Conservation (phyloP, 345 rosid genomes). For the Citrus australasica region DNA sequence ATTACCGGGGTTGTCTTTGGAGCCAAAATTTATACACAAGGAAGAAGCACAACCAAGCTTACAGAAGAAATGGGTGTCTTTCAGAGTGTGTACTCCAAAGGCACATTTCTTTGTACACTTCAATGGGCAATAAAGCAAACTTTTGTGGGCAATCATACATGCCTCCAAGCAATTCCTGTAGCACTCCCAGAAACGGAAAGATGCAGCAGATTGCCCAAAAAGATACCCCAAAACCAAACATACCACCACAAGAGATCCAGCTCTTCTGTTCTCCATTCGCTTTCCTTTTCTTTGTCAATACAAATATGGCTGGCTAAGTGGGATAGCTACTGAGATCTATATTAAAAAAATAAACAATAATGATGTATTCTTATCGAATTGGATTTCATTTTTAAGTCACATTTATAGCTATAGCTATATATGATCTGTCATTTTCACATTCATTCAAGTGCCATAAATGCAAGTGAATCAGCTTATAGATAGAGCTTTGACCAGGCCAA, state of each 20-base stretch:
- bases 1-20: neutral
- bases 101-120: neutral
- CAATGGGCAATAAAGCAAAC: neutral
- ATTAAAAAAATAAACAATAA: too few relatives aligned
- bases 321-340: neutral
- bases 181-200: neutral
- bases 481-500: too few relatives aligned
- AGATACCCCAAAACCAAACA: neutral
- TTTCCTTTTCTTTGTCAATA: neutral
- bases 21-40: neutral
- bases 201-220: neutral
- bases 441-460: neutral
- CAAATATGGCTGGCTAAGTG: neutral
- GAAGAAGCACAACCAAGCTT: conserved; percentile 1
- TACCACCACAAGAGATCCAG: neutral
- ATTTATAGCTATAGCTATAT: too few relatives aligned
- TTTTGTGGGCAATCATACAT: neutral
- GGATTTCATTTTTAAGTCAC: neutral
- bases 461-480: neutral
- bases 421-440: neutral
- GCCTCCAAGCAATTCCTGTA: neutral
- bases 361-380: too few relatives aligned
- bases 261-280: neutral
- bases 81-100: neutral
- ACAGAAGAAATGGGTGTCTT: too few relatives aligned